Evolutionary conservation across 2,329 filamentous ascomycete species (phyloP), one percentile per base, ranked within the genome.

Genomic region (Xylariomycetidae sp.): DNA sequence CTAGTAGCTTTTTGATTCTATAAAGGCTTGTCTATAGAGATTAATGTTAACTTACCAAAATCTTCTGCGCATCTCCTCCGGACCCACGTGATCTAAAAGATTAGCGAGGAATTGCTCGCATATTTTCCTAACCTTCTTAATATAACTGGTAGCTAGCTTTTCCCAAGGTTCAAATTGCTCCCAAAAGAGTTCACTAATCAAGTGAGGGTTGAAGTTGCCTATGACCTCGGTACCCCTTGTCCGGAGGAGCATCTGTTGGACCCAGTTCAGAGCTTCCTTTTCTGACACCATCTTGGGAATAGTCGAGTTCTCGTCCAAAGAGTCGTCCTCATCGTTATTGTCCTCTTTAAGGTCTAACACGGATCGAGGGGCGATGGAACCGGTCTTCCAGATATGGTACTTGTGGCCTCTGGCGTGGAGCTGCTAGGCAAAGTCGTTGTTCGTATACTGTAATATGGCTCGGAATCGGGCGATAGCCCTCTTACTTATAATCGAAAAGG

Each of bases 111-210:
- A 42, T 5, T 29, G 25, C 16, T 36, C 23, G 19, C 33, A 42
- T 4, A 27, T 6, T 1, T 5, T 16, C 1, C 7, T 29, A 8
- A 41, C 27, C 3, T 28, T 16, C 18, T 40, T 23, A 4, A 41
- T 19, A 16, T 53, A 48, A 4, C 34, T 26, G 1, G 30, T 13
- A 3, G 62, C 54, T 3, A 63, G 41, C 6, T 34, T 2, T 17
- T 50, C 34, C 62, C 62, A 66, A 18, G 49, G 48, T 3, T 40
- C 42, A 4, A 56, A 59, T 37, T 63, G 58, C 31, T 62, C 58
- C 46, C 56, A 56, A 30, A 65, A 66, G 3, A 67, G 41, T 28
- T 64, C 60, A 3, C 25, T 56, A 12, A 67, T 41, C 1, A 66
- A 40, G 2, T 58, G 46, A 3, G 62, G 57, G 35, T 64, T 66